These are phyloP conservation scores for Keithomyces neogunnii DNA, from an alignment of 2,329 filamentous ascomycete species.

Conservation along the genomic window DNA sequence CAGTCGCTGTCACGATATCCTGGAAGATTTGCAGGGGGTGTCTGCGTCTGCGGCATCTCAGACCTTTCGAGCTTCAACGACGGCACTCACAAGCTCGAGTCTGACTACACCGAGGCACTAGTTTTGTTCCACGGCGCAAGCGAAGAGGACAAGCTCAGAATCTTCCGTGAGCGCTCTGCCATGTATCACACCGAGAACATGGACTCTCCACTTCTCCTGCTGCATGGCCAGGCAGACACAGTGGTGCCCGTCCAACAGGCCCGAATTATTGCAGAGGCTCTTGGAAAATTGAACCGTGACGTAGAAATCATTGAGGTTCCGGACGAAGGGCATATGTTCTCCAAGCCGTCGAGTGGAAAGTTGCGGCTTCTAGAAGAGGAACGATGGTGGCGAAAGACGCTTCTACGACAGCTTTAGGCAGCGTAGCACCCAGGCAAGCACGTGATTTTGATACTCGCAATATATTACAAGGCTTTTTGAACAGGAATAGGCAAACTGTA, in stretches of 20 bases:
- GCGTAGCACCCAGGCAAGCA: too few species aligned
- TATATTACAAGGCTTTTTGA: too few species aligned
- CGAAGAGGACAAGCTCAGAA: conserved; percentile 28
- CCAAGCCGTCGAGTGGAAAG: conserved; percentile 28
- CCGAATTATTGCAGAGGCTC: conserved; percentile 38
- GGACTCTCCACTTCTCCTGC: conserved; percentile 40
- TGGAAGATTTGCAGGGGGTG: conserved; percentile 37
- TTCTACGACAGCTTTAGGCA: conserved; percentile 16
- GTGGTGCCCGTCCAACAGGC: conserved; percentile 52
- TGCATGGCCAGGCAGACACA: conserved; percentile 47
- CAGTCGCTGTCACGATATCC: conserved; percentile 38
- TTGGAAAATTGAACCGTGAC: conserved; percentile 30
- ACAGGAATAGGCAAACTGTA: too few species aligned
- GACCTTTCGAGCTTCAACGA: conserved; percentile 36
- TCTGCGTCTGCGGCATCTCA: conserved; percentile 42
- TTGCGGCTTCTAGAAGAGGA: conserved; percentile 35
- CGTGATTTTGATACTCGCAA: too few species aligned
- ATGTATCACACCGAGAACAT: conserved; percentile 39
- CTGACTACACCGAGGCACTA: conserved; percentile 38
- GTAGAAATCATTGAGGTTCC: conserved; percentile 38
- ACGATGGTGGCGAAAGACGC: conserved; percentile 35
- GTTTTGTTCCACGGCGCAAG: conserved; percentile 26
- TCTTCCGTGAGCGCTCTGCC: conserved; percentile 39
- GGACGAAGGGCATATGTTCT: conserved; percentile 44
- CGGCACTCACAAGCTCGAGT: conserved; percentile 49